phyloP scores from a whole-genome alignment of 805 yeast genomes.

The Candida ulmi region DNA sequence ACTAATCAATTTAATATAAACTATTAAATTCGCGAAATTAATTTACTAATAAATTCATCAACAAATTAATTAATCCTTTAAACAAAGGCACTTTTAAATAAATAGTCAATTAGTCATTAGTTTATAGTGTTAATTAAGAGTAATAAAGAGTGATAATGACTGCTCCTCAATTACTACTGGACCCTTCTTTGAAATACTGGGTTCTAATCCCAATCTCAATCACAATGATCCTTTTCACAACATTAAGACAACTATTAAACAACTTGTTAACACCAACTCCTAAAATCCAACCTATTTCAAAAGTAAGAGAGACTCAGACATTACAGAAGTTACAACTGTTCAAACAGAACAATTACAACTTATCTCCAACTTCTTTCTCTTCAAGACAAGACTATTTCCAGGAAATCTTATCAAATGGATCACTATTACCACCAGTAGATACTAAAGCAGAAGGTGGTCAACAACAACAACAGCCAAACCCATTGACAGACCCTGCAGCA shows the following conservation, averaged over 20 bases:
- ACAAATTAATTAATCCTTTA: neutral
- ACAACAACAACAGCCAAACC: conserved; percentile 42
- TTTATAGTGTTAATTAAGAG: no score
- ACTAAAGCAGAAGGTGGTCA: conserved; percentile 27
- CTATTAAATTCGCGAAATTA: neutral
- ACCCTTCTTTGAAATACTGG: conserved; percentile 83
- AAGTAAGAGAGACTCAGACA: conserved; percentile 58
- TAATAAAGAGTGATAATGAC: conserved; percentile 12
- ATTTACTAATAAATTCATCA: neutral
- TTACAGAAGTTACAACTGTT: conserved; percentile 55
- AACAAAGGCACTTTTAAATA: no score
- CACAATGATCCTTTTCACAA: conserved; percentile 85
- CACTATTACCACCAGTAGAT: conserved; percentile 44
- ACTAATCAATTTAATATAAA: no score
- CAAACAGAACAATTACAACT: conserved; percentile 44
- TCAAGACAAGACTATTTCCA: conserved; percentile 44
- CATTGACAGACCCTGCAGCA: conserved; percentile 64
- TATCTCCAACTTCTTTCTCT: conserved; percentile 48
- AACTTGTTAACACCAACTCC: conserved; percentile 51
- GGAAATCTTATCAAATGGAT: conserved; percentile 44
- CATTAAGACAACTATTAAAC: conserved; percentile 66
- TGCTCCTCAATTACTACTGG: conserved; percentile 57
- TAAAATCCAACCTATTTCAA: conserved; percentile 44
- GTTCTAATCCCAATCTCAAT: conserved; percentile 83
- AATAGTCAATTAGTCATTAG: no score